These are phyloP conservation scores for Penicillium robsamsonii DNA, from an alignment of 495 filamentous ascomycete species.

Conservation along the genomic window DNA sequence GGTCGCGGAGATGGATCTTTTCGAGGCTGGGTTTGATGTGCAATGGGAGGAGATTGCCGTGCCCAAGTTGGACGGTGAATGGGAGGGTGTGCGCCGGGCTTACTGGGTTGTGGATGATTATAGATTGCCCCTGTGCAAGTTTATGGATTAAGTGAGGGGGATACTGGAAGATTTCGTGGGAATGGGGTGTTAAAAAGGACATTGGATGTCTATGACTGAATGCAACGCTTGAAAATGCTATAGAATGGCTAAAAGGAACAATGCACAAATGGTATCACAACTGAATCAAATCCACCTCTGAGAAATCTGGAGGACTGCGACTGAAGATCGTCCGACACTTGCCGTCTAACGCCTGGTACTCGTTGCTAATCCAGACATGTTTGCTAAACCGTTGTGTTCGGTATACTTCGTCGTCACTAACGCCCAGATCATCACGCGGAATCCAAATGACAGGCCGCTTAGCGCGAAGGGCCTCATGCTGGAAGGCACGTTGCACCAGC, in stretches of 20 bases:
- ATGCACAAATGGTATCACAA: conserved; percentile 46
- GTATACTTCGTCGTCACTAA: conserved; percentile 86
- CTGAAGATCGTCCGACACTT: conserved; percentile 85
- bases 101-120: conserved; percentile 87
- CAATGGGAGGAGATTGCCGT: conserved; percentile 79
- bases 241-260: conserved; percentile 17
- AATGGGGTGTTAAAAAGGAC: background rate
- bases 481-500: conserved; percentile 84
- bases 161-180: background rate
- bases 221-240: conserved; percentile 28
- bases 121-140: conserved; percentile 61
- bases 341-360: conserved; percentile 81
- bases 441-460: conserved; percentile 91
- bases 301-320: conserved; percentile 88
- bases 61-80: conserved; percentile 63
- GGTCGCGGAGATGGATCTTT: conserved; percentile 87
- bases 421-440: conserved; percentile 83
- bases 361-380: conserved; percentile 92
- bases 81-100: conserved; percentile 79
- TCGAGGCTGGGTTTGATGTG: conserved; percentile 86
- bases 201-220: conserved; percentile 16
- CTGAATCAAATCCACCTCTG: conserved; percentile 83
- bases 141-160: conserved; percentile 52
- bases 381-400: conserved; percentile 73
- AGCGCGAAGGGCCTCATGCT: conserved; percentile 83